Conservation (phyloP, 2,329 filamentous ascomycete genomes). For the Bertia moriformis region DNA sequence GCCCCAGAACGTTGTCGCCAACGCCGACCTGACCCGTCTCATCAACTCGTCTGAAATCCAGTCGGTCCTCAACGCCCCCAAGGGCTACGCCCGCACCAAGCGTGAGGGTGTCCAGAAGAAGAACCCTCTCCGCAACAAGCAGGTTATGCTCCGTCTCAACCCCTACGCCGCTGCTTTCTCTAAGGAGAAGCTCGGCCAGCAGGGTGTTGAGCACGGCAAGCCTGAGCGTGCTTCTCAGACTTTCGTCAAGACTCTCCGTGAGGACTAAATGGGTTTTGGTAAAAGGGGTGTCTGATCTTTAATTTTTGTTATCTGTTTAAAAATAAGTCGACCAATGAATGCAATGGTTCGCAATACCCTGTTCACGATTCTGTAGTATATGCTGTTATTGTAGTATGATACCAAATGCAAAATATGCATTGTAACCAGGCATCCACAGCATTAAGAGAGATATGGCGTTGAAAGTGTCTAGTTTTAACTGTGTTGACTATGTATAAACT, state of each 20-base stretch:
- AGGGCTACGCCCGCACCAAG: conserved; percentile 82
- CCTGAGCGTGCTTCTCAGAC: conserved; percentile 14
- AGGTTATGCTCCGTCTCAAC: conserved; percentile 96
- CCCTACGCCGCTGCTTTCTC: conserved; percentile 86
- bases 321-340: not conserved
- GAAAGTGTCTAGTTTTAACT: no score
- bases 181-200: conserved; percentile 69
- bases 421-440: no score
- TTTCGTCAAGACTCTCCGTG: not conserved
- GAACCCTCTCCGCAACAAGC: conserved; percentile 98
- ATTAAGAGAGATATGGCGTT: no score
- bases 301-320: no score
- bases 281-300: no score
- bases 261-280: no score
- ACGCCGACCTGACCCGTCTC: conserved; percentile 89
- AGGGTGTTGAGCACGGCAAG: conserved; percentile 49
- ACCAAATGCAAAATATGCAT: no score
- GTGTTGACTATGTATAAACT: no score
- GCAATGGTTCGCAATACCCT: conserved; percentile 1
- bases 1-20: conserved; percentile 78
- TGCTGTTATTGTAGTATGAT: no score
- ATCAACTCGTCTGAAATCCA: conserved; percentile 99
- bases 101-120: conserved; percentile 92
- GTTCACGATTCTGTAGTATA: not conserved
- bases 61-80: conserved; percentile 81